Evolutionary conservation across 495 filamentous ascomycete species (phyloP), one percentile per base, ranked within the genome.

Genomic region (Penicillium manginii): DNA sequence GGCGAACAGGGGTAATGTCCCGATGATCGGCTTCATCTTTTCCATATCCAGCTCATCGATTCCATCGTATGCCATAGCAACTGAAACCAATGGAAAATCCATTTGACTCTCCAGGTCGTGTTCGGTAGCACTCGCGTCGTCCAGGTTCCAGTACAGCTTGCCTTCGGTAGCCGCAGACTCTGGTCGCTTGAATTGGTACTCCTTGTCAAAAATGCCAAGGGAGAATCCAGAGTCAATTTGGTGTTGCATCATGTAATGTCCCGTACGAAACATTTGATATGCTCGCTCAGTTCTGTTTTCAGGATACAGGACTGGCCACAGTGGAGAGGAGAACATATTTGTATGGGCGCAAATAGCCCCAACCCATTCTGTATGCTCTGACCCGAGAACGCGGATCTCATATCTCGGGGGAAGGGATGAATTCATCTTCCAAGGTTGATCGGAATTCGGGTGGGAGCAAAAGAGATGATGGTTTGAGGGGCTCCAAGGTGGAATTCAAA

Each of bases 201-300:
- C 64, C 15, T 57, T 77, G 66, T 82, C 74, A 67, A 79, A 80
- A 17, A 82, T 68, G 52, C 75, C 75, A 45, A 65, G 79, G 0
- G 73, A 77, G 8, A 76, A 46, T 33, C 76, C 77, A 21, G 72
- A 76, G 19, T 62, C 61, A 45, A 78, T 69, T 54, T 73, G 66
- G 61, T 75, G 68, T 2, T 50, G 29, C 0, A 73, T 52, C 7
- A 71, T 42, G 35, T 75, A 72, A 0, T 64, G 35, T 18, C 33
- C 53, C 8, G 23, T 53, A 1, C 52, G 15, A 14, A 60, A 63
- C 10, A 57, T 9, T 0, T 50, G 14, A 60, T 73, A 71, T 23
- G 63, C 17, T 17, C 62, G 65, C 8, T 59, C 15, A 8, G 64
- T 62, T 17, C 63, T 43, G 55, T 67, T 43, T 5, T 59, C 33